Percentiles rank a stretch among this genome's conserved stretches.
Conservation (phyloP, 192 early-diverging fungal species). For the Coemansia sp. region DNA sequence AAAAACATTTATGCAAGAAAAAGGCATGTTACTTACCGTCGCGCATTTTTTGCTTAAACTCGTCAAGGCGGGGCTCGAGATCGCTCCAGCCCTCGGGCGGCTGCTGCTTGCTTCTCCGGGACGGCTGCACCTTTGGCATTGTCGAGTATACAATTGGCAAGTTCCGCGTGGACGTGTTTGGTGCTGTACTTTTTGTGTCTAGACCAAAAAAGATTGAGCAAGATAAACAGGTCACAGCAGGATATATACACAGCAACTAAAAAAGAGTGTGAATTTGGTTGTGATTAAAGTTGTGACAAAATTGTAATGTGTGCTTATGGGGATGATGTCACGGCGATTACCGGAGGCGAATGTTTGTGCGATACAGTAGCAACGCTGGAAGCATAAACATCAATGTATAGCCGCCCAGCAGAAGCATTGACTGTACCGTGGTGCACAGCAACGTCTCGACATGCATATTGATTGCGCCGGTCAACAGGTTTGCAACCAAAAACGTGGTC, state of each 20-base stretch:
- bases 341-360: slow-evolving; percentile 20
- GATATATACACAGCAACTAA: background rate
- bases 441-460: slow-evolving; percentile 84
- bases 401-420: slow-evolving; percentile 51
- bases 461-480: slow-evolving; percentile 81
- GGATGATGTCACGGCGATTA: slow-evolving; percentile 3
- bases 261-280: background rate
- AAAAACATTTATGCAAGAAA: background rate
- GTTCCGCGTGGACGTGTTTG: background rate
- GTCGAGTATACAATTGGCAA: background rate
- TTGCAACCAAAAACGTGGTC: slow-evolving; percentile 82
- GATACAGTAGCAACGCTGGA: slow-evolving; percentile 33
- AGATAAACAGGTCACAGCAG: background rate
- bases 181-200: background rate
- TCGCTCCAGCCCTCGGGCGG: slow-evolving; percentile 95
- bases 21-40: slow-evolving; percentile 56
- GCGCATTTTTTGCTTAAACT: slow-evolving; percentile 92
- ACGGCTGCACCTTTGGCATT: slow-evolving; percentile 77
- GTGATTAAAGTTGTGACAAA: background rate
- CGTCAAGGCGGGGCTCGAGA: slow-evolving; percentile 87
- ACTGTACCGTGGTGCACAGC: slow-evolving; percentile 41
- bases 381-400: slow-evolving; percentile 60
- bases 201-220: background rate
- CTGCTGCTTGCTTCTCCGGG: slow-evolving; percentile 67
- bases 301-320: slow-evolving; percentile 1